Conservation (phyloP, 2,329 filamentous ascomycete species). For the Akanthomyces muscarius region DNA sequence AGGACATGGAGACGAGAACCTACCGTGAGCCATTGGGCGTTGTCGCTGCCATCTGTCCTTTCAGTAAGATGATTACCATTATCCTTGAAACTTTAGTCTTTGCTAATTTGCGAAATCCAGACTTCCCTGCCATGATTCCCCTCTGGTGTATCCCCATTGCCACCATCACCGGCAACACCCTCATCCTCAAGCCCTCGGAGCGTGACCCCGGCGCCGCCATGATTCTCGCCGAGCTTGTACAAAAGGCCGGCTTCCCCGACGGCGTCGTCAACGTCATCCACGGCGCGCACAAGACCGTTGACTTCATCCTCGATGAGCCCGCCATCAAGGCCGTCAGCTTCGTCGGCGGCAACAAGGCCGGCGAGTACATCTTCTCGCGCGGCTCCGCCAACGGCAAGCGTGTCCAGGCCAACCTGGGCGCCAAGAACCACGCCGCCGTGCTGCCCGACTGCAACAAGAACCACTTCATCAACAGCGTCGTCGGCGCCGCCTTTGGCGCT, state of each 20-base stretch:
- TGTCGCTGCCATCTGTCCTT: constrained; percentile 80
- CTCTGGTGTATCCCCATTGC: constrained; percentile 88
- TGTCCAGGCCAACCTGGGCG: constrained; percentile 81
- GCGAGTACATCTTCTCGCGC: constrained; percentile 78
- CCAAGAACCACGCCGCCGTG: constrained; percentile 84
- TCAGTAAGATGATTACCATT: constrained; percentile 55
- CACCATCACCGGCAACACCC: constrained; percentile 77
- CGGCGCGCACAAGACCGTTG: constrained; percentile 73
- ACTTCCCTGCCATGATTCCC: constrained; percentile 90
- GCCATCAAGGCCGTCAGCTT: constrained; percentile 84
- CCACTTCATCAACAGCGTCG: constrained; percentile 78
- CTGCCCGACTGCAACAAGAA: constrained; percentile 88
- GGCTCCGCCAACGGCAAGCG: constrained; percentile 83
- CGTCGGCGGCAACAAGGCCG: constrained; percentile 82
- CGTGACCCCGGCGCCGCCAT: constrained; percentile 79
- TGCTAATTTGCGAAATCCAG: constrained; percentile 36
- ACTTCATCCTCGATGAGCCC: constrained; percentile 83
- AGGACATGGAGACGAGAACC: constrained; percentile 84
- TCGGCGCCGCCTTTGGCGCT: constrained; percentile 79
- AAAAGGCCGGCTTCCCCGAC: constrained; percentile 76
- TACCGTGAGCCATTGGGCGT: constrained; percentile 80
- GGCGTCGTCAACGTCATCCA: constrained; percentile 83
- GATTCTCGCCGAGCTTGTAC: constrained; percentile 76
- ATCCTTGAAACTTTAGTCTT: neutral
- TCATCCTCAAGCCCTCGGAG: constrained; percentile 83